These are phyloP conservation scores for Glycine soja DNA, from an alignment of 306 rosid genomes.

Conservation along the genomic window DNA sequence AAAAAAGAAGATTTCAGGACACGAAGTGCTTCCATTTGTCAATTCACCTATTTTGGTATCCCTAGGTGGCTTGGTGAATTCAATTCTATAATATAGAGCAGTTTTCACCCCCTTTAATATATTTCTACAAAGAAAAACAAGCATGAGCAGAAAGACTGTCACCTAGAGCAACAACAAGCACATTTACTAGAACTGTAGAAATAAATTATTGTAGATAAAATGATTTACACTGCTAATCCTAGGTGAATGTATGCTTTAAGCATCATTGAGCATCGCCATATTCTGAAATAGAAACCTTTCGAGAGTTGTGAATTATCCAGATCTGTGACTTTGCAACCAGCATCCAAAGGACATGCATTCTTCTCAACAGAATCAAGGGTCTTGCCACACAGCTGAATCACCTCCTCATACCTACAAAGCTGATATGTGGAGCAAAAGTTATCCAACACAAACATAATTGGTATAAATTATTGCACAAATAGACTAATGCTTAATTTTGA, in stretches of 20 bases:
- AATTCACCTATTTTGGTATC: too few relatives aligned
- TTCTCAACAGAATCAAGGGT: slow-evolving; percentile 85
- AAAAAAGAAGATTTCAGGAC: too few relatives aligned
- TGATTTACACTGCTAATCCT: slow-evolving; percentile 8
- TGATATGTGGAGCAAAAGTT: slow-evolving; percentile 59
- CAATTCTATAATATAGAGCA: neutral
- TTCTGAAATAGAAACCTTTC: slow-evolving; percentile 63
- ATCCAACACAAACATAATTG: slow-evolving; percentile 18
- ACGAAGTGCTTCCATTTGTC: too few relatives aligned
- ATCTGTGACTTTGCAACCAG: slow-evolving; percentile 47
- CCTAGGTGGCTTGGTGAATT: too few relatives aligned
- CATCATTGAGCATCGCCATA: slow-evolving; percentile 82
- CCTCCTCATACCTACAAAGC: slow-evolving; percentile 87
- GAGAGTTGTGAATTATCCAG: slow-evolving; percentile 58
- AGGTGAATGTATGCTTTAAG: slow-evolving; percentile 76
- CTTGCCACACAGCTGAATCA: slow-evolving; percentile 76
- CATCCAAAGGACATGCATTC: slow-evolving; percentile 59
- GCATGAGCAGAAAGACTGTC: neutral
- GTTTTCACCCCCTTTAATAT: slow-evolving; percentile 1
- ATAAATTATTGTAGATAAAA: too few relatives aligned
- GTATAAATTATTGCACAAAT: too few relatives aligned
- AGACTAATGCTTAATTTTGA: too few relatives aligned
- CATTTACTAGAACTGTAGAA: too few relatives aligned
- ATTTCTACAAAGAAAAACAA: slow-evolving; percentile 2
- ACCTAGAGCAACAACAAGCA: too few relatives aligned